These are phyloP conservation scores for Fusarium ramigenum DNA, from an alignment of 2,329 filamentous ascomycete species.

Conservation along the genomic window DNA sequence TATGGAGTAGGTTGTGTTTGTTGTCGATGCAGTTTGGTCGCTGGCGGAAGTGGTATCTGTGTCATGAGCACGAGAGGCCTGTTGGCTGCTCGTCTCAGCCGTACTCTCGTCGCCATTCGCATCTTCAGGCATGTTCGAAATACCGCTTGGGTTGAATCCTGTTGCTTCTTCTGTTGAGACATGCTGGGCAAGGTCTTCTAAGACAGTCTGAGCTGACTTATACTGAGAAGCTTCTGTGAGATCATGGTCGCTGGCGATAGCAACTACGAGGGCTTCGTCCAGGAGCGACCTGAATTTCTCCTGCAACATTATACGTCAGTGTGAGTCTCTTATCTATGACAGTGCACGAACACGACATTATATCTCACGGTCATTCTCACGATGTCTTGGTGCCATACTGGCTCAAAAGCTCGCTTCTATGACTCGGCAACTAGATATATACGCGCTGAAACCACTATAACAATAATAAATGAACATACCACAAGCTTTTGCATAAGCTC, in stretches of 20 bases:
- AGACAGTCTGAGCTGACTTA: conserved; percentile 62
- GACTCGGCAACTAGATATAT: neutral
- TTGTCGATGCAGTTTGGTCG: conserved; percentile 34
- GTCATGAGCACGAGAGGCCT: conserved; percentile 40
- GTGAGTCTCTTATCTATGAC: neutral
- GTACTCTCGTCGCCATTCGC: conserved; percentile 37
- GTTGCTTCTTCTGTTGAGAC: conserved; percentile 75
- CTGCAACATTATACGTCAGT: conserved; percentile 51
- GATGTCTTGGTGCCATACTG: neutral
- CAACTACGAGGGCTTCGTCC: conserved; percentile 80
- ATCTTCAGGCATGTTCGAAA: conserved; percentile 56
- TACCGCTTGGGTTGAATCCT: conserved; percentile 81
- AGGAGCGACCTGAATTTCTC: conserved; percentile 77
- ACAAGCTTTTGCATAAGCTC: conserved; percentile 43
- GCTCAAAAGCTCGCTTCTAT: neutral
- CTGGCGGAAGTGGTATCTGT: conserved; percentile 46
- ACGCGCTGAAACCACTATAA: neutral
- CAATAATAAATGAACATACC: conserved; percentile 36
- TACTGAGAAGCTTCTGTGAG: conserved; percentile 63
- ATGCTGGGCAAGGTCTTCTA: conserved; percentile 72
- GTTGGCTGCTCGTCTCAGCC: conserved; percentile 44
- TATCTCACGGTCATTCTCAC: neutral
- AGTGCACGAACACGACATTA: neutral
- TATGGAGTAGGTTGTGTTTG: conserved; percentile 33
- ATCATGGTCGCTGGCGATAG: conserved; percentile 80